phyloP scores from a whole-genome alignment of 2,329 filamentous ascomycete genomes.

The Alternaria postmessia region DNA sequence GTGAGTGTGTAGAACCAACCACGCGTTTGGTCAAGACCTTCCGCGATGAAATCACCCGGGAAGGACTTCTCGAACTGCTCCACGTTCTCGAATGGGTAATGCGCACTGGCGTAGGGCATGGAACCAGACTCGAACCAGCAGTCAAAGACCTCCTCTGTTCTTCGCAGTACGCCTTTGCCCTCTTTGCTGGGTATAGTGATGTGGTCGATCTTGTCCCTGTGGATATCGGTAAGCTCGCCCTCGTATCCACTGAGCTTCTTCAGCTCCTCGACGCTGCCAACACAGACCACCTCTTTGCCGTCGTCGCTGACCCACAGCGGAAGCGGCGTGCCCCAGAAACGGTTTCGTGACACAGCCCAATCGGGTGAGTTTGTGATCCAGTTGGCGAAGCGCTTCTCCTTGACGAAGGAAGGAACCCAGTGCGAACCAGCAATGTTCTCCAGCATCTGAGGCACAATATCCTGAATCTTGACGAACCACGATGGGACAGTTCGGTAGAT shows the following conservation, averaged over 20 bases:
- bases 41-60: slow-evolving; percentile 93
- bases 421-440: slow-evolving; percentile 87
- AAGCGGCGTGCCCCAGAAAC: slow-evolving; percentile 95
- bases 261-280: slow-evolving; percentile 85
- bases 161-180: slow-evolving; percentile 82
- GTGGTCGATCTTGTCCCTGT: slow-evolving; percentile 90
- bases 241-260: slow-evolving; percentile 85
- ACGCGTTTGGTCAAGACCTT: slow-evolving; percentile 90
- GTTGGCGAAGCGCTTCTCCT: slow-evolving; percentile 87
- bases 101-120: slow-evolving; percentile 91
- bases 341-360: slow-evolving; percentile 93
- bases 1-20: slow-evolving; percentile 97
- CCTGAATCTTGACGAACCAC: slow-evolving; percentile 91
- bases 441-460: slow-evolving; percentile 87
- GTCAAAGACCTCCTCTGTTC: slow-evolving; percentile 90
- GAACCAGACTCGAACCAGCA: slow-evolving; percentile 97
- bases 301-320: slow-evolving; percentile 94
- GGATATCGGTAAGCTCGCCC: slow-evolving; percentile 83
- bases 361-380: slow-evolving; percentile 93
- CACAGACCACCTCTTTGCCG: slow-evolving; percentile 82
- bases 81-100: slow-evolving; percentile 91
- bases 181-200: slow-evolving; percentile 92
- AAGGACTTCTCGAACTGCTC: slow-evolving; percentile 82
- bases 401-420: slow-evolving; percentile 91
- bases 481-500: slow-evolving; percentile 92